Evolutionary conservation across 23 red algal species (phyloP), one percentile per base, ranked within the genome.

Genomic region (Gracilaria gracilis): DNA sequence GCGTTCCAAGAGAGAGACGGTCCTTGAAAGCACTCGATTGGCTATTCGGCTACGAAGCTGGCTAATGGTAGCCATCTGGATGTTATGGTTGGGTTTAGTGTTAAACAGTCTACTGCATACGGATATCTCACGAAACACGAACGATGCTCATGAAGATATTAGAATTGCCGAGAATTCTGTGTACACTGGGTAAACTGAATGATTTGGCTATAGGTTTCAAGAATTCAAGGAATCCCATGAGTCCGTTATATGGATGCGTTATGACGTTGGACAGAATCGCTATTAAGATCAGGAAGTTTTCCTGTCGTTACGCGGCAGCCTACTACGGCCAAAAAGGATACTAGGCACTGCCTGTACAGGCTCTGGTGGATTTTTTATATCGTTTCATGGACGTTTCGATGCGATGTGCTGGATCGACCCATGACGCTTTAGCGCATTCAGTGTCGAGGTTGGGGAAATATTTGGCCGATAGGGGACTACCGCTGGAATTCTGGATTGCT

Each of bases 151-250:
- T 58, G 12, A 5, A 29, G 8, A 35, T 34, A 11, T 48, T n/a
- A n/a, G n/a, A n/a, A n/a, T n/a, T n/a, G n/a, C n/a, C n/a, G n/a
- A n/a, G n/a, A n/a, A n/a, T n/a, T n/a, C n/a, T n/a, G n/a, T n/a
- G n/a, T n/a, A n/a, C n/a, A n/a, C n/a, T n/a, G n/a, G n/a, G n/a
- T n/a, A n/a, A n/a, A n/a, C n/a, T n/a, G n/a, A n/a, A n/a, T n/a
- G n/a, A n/a, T n/a, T n/a, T 66, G 61, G 61, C 61, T 15, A 15
- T 66, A 21, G 61, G 61, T 33, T 66, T 66, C 61, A 66, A 66
- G 21, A 9, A 66, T n/a, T 66, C 61, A 9, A 66, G 61, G 24
- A 24, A 33, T 9, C 9, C 9, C 21, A 15, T 66, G 21, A 66
- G 29, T 66, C 61, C 61, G 9, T 21, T 66, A 15, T 66, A 29